A percentile compares a stretch with the other conserved stretches of the same genome.
These are phyloP conservation scores for Anisodus acutangulus DNA, from an alignment of 257 asterid genomes.

Conservation along the genomic window DNA sequence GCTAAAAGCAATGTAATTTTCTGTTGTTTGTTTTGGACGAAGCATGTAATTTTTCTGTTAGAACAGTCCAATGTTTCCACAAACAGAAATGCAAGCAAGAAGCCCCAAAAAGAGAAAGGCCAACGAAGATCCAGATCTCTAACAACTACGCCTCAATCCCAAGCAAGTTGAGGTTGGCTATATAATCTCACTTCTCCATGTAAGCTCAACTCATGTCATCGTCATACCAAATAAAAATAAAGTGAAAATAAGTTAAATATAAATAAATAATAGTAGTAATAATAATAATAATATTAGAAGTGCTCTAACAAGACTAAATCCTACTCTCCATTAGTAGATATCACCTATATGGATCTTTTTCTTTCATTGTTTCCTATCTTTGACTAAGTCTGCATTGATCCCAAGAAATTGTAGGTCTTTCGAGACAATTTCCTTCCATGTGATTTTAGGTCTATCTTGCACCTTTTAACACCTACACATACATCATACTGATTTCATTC, in stretches of 20 bases:
- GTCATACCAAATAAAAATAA: background rate
- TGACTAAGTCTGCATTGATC: conserved; percentile 1
- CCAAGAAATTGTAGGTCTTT: background rate
- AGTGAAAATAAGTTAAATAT: background rate
- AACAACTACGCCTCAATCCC: background rate
- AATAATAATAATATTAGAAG: background rate
- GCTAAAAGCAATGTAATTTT: background rate
- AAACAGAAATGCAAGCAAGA: background rate
- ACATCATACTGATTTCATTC: background rate
- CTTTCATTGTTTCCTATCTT: background rate
- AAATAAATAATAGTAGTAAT: background rate
- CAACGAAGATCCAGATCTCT: background rate
- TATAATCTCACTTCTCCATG: too few species aligned
- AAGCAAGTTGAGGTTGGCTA: background rate
- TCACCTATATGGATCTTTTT: conserved; percentile 1
- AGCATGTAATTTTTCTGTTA: background rate
- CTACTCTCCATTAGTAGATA: background rate
- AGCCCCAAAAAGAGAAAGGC: background rate
- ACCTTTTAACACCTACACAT: background rate
- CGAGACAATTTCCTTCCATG: background rate
- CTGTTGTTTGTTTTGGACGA: too few species aligned
- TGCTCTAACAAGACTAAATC: background rate
- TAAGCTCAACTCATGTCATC: background rate
- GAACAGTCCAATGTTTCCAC: background rate
- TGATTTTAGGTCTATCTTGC: background rate